These are phyloP conservation scores for Thelephora aurantiotincta DNA, from an alignment of 768 basidiomycete species.

Conservation along the genomic window DNA sequence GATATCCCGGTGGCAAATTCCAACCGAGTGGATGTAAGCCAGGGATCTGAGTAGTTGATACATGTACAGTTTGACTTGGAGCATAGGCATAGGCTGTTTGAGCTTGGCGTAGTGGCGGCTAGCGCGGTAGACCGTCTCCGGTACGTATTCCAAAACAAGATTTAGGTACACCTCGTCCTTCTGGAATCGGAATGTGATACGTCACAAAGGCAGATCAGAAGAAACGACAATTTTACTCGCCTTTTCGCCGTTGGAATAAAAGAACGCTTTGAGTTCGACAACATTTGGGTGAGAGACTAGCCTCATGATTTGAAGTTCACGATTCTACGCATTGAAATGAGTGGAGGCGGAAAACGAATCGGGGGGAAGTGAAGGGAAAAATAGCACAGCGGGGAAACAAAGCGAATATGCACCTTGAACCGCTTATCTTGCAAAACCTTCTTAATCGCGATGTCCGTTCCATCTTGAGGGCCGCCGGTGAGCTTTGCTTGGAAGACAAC, in stretches of 20 bases:
- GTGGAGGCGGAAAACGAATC: not conserved
- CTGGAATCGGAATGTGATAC: conserved; percentile 25
- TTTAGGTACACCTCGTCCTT: conserved; percentile 99
- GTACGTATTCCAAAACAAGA: conserved; percentile 97
- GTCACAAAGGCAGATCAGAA: not conserved
- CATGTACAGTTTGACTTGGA: conserved; percentile 99
- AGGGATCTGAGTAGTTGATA: conserved; percentile 96
- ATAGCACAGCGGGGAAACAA: conserved; percentile 1
- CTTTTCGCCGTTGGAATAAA: conserved; percentile 99
- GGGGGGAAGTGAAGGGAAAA: conserved; percentile 1
- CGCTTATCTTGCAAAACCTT: conserved; percentile 99
- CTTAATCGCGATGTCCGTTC: conserved; percentile 91
- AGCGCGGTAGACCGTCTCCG: conserved; percentile 98
- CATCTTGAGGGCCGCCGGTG: conserved; percentile 28
- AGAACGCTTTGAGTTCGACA: conserved; percentile 94
- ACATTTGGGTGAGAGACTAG: conserved; percentile 95
- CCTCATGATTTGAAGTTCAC: conserved; percentile 98
- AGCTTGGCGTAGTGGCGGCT: conserved; percentile 98
- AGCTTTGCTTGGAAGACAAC: conserved; percentile 96
- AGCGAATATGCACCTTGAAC: conserved; percentile 71
- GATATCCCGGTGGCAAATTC: conserved; percentile 99
- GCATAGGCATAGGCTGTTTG: conserved; percentile 99
- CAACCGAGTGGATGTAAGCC: conserved; percentile 98
- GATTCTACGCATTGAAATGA: conserved; percentile 48
- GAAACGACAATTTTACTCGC: conserved; percentile 27